Conservation (phyloP, 2,329 filamentous ascomycete species). For the Lecanicillium sp. region DNA sequence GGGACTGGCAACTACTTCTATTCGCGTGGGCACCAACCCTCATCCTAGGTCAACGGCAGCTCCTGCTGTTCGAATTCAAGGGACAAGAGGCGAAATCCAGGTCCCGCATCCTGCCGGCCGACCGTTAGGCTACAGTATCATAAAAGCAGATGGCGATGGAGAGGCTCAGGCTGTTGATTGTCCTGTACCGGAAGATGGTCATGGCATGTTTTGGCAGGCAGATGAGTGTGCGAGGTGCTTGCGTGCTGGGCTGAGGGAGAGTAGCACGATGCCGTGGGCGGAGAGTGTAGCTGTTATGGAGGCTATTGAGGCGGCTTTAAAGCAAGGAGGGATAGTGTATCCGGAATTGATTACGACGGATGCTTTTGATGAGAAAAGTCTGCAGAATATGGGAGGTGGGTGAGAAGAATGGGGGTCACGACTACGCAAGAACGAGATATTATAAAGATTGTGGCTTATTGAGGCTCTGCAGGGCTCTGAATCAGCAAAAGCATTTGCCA, state of each 20-base stretch:
- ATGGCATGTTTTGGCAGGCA: slow-evolving; percentile 85
- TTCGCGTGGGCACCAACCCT: slow-evolving; percentile 54
- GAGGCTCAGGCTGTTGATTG: slow-evolving; percentile 42
- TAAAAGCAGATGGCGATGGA: slow-evolving; percentile 38
- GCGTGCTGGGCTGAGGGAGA: slow-evolving; percentile 69
- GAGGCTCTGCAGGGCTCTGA: too few relatives aligned
- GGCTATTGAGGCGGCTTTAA: slow-evolving; percentile 46
- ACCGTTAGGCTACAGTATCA: slow-evolving; percentile 56
- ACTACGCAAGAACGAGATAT: too few relatives aligned
- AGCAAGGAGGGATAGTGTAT: slow-evolving; percentile 44
- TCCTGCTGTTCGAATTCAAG: slow-evolving; percentile 71
- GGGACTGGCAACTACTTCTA: slow-evolving; percentile 60
- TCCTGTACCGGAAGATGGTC: slow-evolving; percentile 51
- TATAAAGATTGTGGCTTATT: too few relatives aligned
- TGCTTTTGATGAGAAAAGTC: slow-evolving; percentile 49
- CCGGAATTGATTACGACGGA: slow-evolving; percentile 48
- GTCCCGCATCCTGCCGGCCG: slow-evolving; percentile 64
- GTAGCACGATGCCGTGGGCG: slow-evolving; percentile 57
- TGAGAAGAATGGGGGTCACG: too few relatives aligned
- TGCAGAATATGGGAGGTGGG: slow-evolving; percentile 47
- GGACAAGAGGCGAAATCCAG: slow-evolving; percentile 73
- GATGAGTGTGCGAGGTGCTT: slow-evolving; percentile 70
- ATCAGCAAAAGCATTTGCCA: too few relatives aligned
- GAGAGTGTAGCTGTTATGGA: slow-evolving; percentile 85
- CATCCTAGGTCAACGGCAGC: slow-evolving; percentile 51